Base-by-base conservation (phyloP, 2,329 filamentous ascomycete genomes). In the Ophiostoma himal-ulmi region DNA sequence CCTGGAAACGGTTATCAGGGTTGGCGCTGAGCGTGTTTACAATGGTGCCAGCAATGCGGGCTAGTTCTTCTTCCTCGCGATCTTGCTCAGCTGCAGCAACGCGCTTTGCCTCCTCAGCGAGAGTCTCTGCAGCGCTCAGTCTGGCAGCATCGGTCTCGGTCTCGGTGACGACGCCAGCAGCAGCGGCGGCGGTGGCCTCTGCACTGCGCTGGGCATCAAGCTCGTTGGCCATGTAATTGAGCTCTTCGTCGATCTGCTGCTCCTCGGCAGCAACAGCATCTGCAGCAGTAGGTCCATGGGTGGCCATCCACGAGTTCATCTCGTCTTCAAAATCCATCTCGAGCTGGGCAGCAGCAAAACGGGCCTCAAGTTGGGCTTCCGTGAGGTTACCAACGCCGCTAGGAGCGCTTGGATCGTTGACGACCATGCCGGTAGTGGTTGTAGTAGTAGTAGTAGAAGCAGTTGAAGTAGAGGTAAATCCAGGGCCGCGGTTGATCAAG, bases 1-100 rank as follows among this genome's bases (percentile, higher is more conserved):
- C 87, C 75, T 88, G 87, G 78, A 95, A 95, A 76, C 94, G 94
- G 66, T 88, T 81, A 70, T 85, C 89, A 71, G 87, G 84, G 74
- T 94, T 89, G 75, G 89, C 82, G 26, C 86, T 83, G 14, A 96
- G 86, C 52, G 87, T 88, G 69, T 89, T 83, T 5, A 95, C 82
- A 4, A 96, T 82, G 71, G 89, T 83, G 20, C 86, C 88, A 5
- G 92, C 92, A 1, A 91, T 93, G 57, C 83, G 83, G 26, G 91
- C 89, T 37, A 95, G 84, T 64, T 91, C 91, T 73, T 92, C 87
- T 8, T 78, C 75, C 74, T 73, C 79, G 4, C 74, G 74, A 11
- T 39, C 66, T 57, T 66, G 67, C 64, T 72, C 73, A 67, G 39
- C 71, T 70, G 65, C 68, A 6, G 66, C 64, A 7, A 52, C 37